phyloP scores from a whole-genome alignment of 2,329 filamentous ascomycete genomes.

The Botrytis porri region DNA sequence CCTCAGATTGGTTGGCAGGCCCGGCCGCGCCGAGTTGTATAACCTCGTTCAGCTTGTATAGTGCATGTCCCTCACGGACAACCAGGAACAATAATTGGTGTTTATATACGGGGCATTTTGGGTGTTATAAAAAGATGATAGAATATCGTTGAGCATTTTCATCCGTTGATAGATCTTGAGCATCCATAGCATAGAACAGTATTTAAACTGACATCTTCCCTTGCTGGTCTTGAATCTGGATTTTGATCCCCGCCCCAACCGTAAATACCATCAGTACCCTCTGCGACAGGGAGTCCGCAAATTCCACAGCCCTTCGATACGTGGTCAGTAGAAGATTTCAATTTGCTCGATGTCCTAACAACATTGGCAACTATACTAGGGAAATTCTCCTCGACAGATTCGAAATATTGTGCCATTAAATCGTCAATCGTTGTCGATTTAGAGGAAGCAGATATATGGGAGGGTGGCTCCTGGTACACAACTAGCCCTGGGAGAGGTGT shows the following conservation, averaged over 20 bases:
- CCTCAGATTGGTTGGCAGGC: slow-evolving; percentile 14
- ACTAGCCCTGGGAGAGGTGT: slow-evolving; percentile 51
- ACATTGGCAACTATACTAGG: slow-evolving; percentile 94
- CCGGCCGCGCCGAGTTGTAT: slow-evolving; percentile 25
- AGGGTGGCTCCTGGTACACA: slow-evolving; percentile 41
- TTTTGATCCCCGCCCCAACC: slow-evolving; percentile 56
- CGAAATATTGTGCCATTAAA: slow-evolving; percentile 85
- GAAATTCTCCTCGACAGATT: slow-evolving; percentile 78
- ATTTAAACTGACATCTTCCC: slow-evolving; percentile 34
- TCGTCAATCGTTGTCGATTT: slow-evolving; percentile 86
- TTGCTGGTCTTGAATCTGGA: slow-evolving; percentile 31
- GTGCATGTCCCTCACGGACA: slow-evolving; percentile 1
- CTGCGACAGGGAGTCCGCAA: slow-evolving; percentile 66
- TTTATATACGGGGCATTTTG: slow-evolving; percentile 2
- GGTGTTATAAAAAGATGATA: slow-evolving; percentile 15
- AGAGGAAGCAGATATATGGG: slow-evolving; percentile 34
- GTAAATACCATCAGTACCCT: slow-evolving; percentile 60
- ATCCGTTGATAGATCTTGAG: slow-evolving; percentile 59
- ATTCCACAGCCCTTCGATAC: slow-evolving; percentile 54
- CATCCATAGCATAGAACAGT: slow-evolving; percentile 69
- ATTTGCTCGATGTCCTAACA: slow-evolving; percentile 83
- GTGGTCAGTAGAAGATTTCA: slow-evolving; percentile 50
- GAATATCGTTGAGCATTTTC: slow-evolving; percentile 26
- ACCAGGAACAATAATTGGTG: not conserved
- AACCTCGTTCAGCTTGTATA: slow-evolving; percentile 28